Base-by-base conservation (phyloP, 2,329 filamentous ascomycete genomes). In the Phyllachora maydis region DNA sequence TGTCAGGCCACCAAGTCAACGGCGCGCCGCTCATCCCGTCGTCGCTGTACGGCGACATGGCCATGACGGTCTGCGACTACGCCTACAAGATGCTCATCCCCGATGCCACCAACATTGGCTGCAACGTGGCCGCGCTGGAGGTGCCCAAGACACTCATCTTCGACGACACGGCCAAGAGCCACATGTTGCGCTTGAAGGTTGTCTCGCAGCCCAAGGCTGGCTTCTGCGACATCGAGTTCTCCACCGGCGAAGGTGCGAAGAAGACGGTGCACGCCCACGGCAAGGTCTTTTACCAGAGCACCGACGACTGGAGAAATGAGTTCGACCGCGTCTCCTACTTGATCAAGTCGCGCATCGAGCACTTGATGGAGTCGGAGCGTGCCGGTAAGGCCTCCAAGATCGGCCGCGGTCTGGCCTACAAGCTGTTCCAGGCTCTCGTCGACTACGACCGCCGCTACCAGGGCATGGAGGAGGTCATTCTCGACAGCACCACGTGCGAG, bases 331-430 rank as follows among this genome's bases (percentile, higher is more conserved):
- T 64, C 33, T 58, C 60, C 34, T 79, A 82, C 39, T 54, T 81
- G 17, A 66, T 85, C 39, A 64, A 67, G 36, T 57, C 55, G 12
- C 63, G 68, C 26, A 57, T 73, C 26, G 53, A 68, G 11, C 46
- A 54, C 14, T 56, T 73, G 3, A 50, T 58, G 34, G 49, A 63
- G 30, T 71, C 66, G 28, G 70, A 74, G 26, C 50, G 63, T 35
- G 57, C 54, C 16, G 74, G 74, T 18, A 59, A 63, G 26, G 72
- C 73, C 14, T 73, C 75, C 41, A 74, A 76, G 47, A 63, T 82
- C 30, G 64, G 73, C 23, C 67, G 73, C 14, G 73, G 73, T 16
- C 65, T 82, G 50, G 71, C 73, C 9, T 88, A 88, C 59, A 83
- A 82, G 49, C 59, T 66, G 1, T 65, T 66, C 34, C 36, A 43